A percentile compares a stretch with the other conserved stretches of the same genome.
Evolutionary conservation across 345 rosid genomes (phyloP).

Genomic region (Physaria fendleri): DNA sequence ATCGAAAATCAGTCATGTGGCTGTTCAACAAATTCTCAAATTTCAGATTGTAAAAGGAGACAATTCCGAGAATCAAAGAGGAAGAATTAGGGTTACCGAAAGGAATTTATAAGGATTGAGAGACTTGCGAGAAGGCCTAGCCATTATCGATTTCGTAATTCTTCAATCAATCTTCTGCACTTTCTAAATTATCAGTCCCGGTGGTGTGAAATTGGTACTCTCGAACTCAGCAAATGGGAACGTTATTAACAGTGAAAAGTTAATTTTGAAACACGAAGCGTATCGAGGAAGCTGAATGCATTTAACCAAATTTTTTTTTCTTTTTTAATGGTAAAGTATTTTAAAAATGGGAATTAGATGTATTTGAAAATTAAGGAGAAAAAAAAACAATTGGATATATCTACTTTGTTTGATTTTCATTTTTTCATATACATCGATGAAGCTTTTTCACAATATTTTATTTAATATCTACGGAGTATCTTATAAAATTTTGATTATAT

Average conservation of each 20-base stretch:
- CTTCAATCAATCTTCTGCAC: neutral
- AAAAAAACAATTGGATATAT: too few relatives aligned
- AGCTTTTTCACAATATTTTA: too few relatives aligned
- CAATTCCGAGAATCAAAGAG: neutral
- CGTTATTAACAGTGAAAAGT: neutral
- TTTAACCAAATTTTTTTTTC: too few relatives aligned
- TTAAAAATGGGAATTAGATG: too few relatives aligned
- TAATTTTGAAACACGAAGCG: neutral
- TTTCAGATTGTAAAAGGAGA: neutral
- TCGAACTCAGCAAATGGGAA: neutral
- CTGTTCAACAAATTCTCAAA: neutral
- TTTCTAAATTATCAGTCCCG: neutral
- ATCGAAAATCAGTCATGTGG: neutral
- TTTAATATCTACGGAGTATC: too few relatives aligned
- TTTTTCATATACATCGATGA: too few relatives aligned
- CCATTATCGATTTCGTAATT: slow-evolving; percentile 10
- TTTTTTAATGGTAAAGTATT: too few relatives aligned
- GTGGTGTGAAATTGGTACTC: neutral
- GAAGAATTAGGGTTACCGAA: slow-evolving; percentile 11
- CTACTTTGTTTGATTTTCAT: too few relatives aligned
- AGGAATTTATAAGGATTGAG: neutral
- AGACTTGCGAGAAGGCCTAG: slow-evolving; percentile 5
- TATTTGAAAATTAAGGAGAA: too few relatives aligned
- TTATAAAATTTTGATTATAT: too few relatives aligned
- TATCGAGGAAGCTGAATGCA: neutral